A percentile compares a stretch with the other conserved stretches of the same genome.
These are phyloP conservation scores for Eimeria falciformis DNA, from an alignment of 169 alveolate genomes.

Conservation along the genomic window DNA sequence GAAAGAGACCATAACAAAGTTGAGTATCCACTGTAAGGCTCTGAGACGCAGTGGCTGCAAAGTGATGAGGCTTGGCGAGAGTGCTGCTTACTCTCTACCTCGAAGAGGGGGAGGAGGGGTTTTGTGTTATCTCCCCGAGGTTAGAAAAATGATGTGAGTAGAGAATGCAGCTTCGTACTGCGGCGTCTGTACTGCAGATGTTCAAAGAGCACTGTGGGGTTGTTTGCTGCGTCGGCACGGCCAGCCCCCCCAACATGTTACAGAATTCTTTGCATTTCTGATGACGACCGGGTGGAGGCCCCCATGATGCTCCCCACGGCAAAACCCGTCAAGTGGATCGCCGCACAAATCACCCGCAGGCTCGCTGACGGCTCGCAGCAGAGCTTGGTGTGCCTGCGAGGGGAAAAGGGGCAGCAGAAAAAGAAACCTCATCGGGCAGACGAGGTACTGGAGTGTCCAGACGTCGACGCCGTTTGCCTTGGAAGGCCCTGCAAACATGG, in stretches of 20 bases:
- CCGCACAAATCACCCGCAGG: slow-evolving; percentile 49
- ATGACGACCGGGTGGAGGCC: slow-evolving; percentile 47
- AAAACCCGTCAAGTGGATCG: slow-evolving; percentile 60
- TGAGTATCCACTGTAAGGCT: slow-evolving; percentile 44
- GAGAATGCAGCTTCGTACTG: no score
- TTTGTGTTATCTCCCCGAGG: no score
- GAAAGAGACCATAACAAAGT: neutral
- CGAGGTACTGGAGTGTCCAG: slow-evolving; percentile 35
- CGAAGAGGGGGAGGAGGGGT: no score
- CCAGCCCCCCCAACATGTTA: neutral
- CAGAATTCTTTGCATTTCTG: slow-evolving; percentile 41
- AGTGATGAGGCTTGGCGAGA: neutral
- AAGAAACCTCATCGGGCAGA: neutral
- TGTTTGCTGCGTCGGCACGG: neutral
- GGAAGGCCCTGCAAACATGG: slow-evolving; percentile 68
- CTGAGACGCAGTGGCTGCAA: neutral
- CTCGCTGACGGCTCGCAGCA: slow-evolving; percentile 49
- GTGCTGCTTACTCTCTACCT: no score
- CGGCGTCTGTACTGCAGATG: no score
- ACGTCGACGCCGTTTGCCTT: slow-evolving; percentile 50
- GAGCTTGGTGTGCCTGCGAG: slow-evolving; percentile 52
- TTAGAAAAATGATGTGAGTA: no score
- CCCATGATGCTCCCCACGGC: slow-evolving; percentile 67
- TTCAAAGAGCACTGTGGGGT: neutral
- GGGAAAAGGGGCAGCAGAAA: slow-evolving; percentile 56